These are phyloP conservation scores for Paradendryphiella salina DNA, from an alignment of 2,329 filamentous ascomycete species.

Conservation along the genomic window DNA sequence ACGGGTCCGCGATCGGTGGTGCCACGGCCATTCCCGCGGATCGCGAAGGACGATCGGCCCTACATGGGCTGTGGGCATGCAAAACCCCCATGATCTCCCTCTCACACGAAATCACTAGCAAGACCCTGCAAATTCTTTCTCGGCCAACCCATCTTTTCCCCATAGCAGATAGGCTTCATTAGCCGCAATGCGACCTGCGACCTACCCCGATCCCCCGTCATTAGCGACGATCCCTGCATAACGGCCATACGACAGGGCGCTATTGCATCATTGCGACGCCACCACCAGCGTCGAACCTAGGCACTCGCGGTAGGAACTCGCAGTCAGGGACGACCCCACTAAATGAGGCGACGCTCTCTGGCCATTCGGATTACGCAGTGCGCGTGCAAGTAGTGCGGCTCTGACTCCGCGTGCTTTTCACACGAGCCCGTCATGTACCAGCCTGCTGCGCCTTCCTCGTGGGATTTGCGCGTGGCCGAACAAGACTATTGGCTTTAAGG, in stretches of 20 bases:
- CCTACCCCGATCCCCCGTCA: neutral
- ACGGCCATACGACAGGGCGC: slow-evolving; percentile 7
- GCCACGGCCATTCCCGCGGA: slow-evolving; percentile 3
- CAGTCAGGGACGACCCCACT: slow-evolving; percentile 2
- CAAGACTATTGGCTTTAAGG: slow-evolving; percentile 3
- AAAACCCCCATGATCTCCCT: slow-evolving; percentile 1
- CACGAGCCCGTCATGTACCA: slow-evolving; percentile 9
- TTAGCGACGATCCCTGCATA: neutral
- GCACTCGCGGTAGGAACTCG: neutral
- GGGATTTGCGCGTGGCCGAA: slow-evolving; percentile 14
- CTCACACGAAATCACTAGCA: neutral
- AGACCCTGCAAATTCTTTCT: slow-evolving; percentile 5
- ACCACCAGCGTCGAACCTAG: slow-evolving; percentile 10
- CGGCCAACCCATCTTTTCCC: neutral
- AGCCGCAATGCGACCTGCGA: neutral
- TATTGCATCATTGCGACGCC: slow-evolving; percentile 12
- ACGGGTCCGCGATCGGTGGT: neutral
- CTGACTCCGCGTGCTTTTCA: slow-evolving; percentile 11
- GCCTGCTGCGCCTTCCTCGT: slow-evolving; percentile 16
- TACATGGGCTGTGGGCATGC: neutral
- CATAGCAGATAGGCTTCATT: neutral
- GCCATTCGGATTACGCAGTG: neutral
- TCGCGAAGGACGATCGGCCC: slow-evolving; percentile 12
- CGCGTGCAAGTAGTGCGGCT: neutral
- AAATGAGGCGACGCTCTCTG: slow-evolving; percentile 1